These are phyloP conservation scores for Aspergillus sp. DNA, from an alignment of 2,329 filamentous ascomycete genomes.

Conservation along the genomic window DNA sequence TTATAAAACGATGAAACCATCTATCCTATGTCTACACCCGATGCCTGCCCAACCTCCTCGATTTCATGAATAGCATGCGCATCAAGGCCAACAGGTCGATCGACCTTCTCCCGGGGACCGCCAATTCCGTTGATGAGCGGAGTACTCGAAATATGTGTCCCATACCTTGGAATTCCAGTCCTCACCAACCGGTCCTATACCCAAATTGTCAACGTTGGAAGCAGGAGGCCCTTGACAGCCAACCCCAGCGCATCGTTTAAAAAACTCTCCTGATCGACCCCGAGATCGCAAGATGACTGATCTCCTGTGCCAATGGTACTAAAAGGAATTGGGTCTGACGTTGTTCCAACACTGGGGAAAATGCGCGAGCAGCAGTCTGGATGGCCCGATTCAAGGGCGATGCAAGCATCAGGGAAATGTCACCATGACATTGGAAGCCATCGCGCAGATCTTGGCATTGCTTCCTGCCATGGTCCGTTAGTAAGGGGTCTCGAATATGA, in stretches of 20 bases:
- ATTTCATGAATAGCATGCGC: constrained; percentile 4
- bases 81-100: constrained; percentile 3
- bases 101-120: constrained; percentile 1
- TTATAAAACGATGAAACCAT: not conserved
- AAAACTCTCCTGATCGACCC: constrained; percentile 1
- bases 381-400: constrained; percentile 8
- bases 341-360: constrained; percentile 3
- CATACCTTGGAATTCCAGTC: constrained; percentile 9
- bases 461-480: constrained; percentile 3
- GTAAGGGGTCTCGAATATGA: constrained; percentile 5
- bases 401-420: constrained; percentile 4
- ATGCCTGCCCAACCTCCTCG: constrained; percentile 1
- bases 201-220: constrained; percentile 1
- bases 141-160: not conserved
- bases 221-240: constrained; percentile 1
- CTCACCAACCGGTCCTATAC: constrained; percentile 2
- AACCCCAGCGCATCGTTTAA: constrained; percentile 2
- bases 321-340: constrained; percentile 5
- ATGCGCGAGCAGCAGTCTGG: constrained; percentile 8
- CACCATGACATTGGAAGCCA: constrained; percentile 1
- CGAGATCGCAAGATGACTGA: constrained; percentile 6
- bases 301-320: constrained; percentile 7
- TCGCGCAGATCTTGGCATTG: constrained; percentile 5
- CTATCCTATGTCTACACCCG: not conserved
- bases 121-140: not conserved